Conservation (phyloP, 352 stramenopile species). For the Phytophthora pseudosyringae region DNA sequence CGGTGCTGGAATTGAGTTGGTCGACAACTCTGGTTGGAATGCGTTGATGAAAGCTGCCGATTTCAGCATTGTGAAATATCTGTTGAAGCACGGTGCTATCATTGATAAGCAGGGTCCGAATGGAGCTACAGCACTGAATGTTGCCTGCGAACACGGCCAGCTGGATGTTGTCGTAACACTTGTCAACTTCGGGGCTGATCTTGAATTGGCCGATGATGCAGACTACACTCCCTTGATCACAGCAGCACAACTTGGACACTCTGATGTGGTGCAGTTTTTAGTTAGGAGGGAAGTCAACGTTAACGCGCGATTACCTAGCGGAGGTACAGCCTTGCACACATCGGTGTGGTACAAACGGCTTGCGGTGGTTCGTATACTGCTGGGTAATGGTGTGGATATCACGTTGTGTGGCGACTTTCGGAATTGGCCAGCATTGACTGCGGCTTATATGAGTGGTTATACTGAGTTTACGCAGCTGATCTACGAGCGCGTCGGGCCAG, state of each 20-base stretch:
- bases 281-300: neutral
- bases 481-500: too few relatives aligned
- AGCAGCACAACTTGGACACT: neutral
- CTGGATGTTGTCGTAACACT: neutral
- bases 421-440: neutral
- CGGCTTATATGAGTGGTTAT: slow-evolving; percentile 1
- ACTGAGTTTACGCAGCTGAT: neutral
- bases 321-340: slow-evolving; percentile 1
- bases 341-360: neutral
- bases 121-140: neutral
- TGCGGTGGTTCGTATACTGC: neutral
- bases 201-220: neutral
- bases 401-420: neutral
- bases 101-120: neutral
- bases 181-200: neutral
- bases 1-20: too few relatives aligned
- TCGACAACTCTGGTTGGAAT: too few relatives aligned
- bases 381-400: neutral
- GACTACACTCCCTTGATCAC: neutral
- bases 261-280: neutral
- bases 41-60: too few relatives aligned
- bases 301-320: neutral
- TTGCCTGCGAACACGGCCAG: neutral
- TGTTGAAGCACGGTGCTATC: too few relatives aligned
- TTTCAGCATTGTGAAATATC: too few relatives aligned